Base-by-base conservation (phyloP, 257 asterid genomes). In the Solanum arcanum region DNA sequence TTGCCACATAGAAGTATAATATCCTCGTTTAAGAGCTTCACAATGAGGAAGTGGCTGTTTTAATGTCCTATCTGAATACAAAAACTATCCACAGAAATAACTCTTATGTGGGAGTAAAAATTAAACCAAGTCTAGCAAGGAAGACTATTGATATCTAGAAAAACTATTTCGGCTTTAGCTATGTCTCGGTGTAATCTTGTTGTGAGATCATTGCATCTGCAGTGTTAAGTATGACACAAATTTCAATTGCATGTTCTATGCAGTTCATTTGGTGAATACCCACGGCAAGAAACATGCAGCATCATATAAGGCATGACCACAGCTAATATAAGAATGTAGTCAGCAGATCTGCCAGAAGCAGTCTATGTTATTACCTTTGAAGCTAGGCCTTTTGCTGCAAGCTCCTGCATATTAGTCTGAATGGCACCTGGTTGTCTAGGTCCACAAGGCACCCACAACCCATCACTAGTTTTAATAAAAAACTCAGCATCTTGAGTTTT, bases 401-500 rank as follows among this genome's bases (percentile, higher is more conserved):
- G 86, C 81, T 84, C 87, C 66, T 85, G 85, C 90, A 88, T 88
- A 41, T 74, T 70, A 14, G 86, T 74, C 72, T 75, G 87, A 56
- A 85, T 62, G 20, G 87, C 81, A 41, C 90, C 87, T n/a, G 87
- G 86, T 59, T 84, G 77, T 68, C 87, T 88, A 21, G 91, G 89
- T 33, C 89, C 91, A 74, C 91, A 89, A 9, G 91, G 91, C 49
- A 89, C 82, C 91, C 91, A 89, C 70, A 18, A 81, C 60, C 86
- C 91, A 83, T 75, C 73, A 83, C 86, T 41, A 66, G 85, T 76
- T 76, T 86, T 84, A 29, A 60, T 83, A 31, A 89, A 89, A 86
- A 83, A 89, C 91, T 86, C 86, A 69, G 91, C 91, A 10, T 89
- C 91, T 66, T 89, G 91, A 41, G 91, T 89, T 83, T 86, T 89